Percentiles rank a stretch among this genome's conserved stretches.
Evolutionary conservation across 2,329 filamentous ascomycete species (phyloP).

Genomic region (Blastomyces gilchristii): DNA sequence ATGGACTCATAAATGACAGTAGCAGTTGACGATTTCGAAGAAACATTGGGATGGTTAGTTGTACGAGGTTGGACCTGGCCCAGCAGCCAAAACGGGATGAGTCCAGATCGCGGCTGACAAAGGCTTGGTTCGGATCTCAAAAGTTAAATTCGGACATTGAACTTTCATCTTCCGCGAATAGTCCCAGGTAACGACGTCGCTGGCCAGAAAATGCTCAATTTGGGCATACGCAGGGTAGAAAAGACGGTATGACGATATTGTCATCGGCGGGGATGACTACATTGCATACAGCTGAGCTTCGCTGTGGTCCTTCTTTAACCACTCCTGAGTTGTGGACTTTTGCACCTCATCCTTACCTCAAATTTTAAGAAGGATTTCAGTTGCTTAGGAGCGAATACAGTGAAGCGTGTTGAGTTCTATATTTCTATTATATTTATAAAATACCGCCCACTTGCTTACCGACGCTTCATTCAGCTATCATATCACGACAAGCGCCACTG

Average conservation of each 20-base stretch:
- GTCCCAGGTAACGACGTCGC: constrained; percentile 2
- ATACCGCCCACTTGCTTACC: too few relatives aligned
- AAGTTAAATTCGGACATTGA: not conserved
- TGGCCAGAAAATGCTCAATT: constrained; percentile 80
- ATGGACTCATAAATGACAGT: constrained; percentile 16
- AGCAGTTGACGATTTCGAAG: constrained; percentile 55
- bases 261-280: constrained; percentile 80
- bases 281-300: constrained; percentile 77
- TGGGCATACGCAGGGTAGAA: constrained; percentile 52
- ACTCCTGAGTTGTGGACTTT: too few relatives aligned
- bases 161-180: not conserved
- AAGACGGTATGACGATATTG: constrained; percentile 66
- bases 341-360: too few relatives aligned
- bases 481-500: constrained; percentile 62
- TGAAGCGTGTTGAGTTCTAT: too few relatives aligned
- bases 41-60: constrained; percentile 64
- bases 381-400: too few relatives aligned
- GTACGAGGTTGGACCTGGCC: constrained; percentile 63
- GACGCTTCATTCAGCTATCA: constrained; percentile 42
- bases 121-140: not conserved
- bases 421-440: too few relatives aligned
- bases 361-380: too few relatives aligned
- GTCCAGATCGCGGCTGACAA: not conserved
- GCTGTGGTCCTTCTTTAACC: too few relatives aligned
- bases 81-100: not conserved